A percentile compares a stretch with the other conserved stretches of the same genome.
phyloP scores from a whole-genome alignment of 108 stramenopile genomes.

The Parmales sp. region DNA sequence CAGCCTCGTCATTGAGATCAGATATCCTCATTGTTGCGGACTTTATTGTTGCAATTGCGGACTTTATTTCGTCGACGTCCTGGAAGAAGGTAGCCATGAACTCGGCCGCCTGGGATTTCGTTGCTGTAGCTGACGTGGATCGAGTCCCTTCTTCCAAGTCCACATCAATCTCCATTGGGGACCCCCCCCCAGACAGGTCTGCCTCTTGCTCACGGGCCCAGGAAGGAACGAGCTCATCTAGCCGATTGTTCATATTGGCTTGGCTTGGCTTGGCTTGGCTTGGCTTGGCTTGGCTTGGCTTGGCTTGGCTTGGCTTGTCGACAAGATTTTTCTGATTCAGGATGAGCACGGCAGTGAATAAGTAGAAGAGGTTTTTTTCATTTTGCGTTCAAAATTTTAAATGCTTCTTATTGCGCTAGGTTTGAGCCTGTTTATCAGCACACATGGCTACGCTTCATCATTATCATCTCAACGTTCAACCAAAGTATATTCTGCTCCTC shows the following conservation, averaged over 20 bases:
- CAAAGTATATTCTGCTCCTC: neutral
- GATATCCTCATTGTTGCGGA: constrained; percentile 56
- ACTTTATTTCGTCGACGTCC: constrained; percentile 69
- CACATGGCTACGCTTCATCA: too few species aligned
- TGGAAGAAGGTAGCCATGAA: constrained; percentile 73
- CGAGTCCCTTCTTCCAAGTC: constrained; percentile 13
- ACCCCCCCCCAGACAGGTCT: too few species aligned
- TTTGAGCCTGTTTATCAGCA: too few species aligned
- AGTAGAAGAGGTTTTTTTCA: too few species aligned
- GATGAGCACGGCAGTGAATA: too few species aligned
- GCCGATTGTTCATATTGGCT: constrained; percentile 61
- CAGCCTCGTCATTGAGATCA: constrained; percentile 58
- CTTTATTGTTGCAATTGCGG: constrained; percentile 55
- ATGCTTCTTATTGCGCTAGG: too few species aligned
- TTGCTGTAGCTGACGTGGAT: neutral
- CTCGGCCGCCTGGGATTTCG: constrained; percentile 10
- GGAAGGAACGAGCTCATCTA: constrained; percentile 59
- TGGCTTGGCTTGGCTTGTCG: too few species aligned
- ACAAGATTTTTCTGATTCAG: too few species aligned
- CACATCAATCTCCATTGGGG: constrained; percentile 20
- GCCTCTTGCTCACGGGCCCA: constrained; percentile 49
- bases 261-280: neutral
- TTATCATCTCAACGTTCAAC: too few species aligned
- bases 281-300: too few species aligned
- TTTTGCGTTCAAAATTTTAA: too few species aligned